Conservation (phyloP, 2,329 filamentous ascomycete species). For the Mycosphaerella arachidis region DNA sequence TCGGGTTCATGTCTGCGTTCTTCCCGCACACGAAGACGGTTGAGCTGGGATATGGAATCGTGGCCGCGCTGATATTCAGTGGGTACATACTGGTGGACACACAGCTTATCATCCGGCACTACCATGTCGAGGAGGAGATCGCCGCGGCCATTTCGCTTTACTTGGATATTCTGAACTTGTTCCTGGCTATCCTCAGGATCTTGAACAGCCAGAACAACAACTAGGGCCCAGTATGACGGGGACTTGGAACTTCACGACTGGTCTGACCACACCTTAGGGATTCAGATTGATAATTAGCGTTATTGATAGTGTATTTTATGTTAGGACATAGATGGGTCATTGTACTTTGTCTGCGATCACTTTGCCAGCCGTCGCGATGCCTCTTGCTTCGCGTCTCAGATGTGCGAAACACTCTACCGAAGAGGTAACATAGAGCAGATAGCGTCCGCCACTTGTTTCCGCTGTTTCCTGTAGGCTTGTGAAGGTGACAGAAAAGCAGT, state of each 20-base stretch:
- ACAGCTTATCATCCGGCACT: slow-evolving; percentile 89
- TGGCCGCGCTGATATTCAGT: slow-evolving; percentile 82
- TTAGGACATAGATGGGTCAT: neutral
- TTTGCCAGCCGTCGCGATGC: neutral
- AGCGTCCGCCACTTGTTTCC: too few relatives aligned
- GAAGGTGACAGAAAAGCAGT: neutral
- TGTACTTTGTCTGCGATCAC: neutral
- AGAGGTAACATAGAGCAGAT: too few relatives aligned
- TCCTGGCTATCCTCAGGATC: slow-evolving; percentile 91
- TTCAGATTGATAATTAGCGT: slow-evolving; percentile 1
- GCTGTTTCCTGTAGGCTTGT: neutral
- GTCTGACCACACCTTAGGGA: neutral
- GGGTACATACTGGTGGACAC: slow-evolving; percentile 96
- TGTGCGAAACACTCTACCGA: too few relatives aligned
- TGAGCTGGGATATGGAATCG: slow-evolving; percentile 79
- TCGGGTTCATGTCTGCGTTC: slow-evolving; percentile 89
- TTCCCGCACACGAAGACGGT: slow-evolving; percentile 76
- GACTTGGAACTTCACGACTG: neutral
- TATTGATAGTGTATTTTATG: neutral
- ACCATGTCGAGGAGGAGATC: slow-evolving; percentile 69
- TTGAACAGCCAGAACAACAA: slow-evolving; percentile 95
- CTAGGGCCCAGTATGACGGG: slow-evolving; percentile 44
- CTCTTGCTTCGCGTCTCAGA: too few relatives aligned
- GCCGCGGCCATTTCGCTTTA: slow-evolving; percentile 72
- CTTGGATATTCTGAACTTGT: slow-evolving; percentile 67